Base-by-base conservation (phyloP, 108 stramenopile genomes). In the Nannochloropsis oceanica region DNA sequence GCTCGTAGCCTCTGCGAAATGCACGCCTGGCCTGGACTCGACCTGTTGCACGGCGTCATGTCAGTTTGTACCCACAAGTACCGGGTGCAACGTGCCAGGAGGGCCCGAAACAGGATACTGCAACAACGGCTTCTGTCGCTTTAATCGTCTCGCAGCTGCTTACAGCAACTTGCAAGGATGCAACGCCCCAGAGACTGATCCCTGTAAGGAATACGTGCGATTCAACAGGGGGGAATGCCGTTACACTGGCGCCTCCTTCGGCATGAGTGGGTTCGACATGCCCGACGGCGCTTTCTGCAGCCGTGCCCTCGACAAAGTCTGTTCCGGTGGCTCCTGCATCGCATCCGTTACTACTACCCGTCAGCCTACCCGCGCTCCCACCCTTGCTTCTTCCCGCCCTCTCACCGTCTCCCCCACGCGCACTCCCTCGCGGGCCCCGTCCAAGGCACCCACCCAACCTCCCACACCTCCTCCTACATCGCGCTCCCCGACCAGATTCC, bases 1-100 rank as follows among this genome's bases (percentile, higher is more conserved):
- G 46, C 83, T 87, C 25, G 87, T 81, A 12, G 22, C 79, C 8
- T 44, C 83, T 14, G 87, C 87, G 44, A 87, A 43, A 80, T 87
- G 87, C 79, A 73, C 59, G 0, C 59, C 59, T 0, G 59, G 59
- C 59, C 59, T 73, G 59, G 59, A 73, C 59, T n/a, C 59, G 22
- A n/a, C 59, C 59, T 73, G 59, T n/a, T 73, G 59, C 59, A 73
- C 59, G 22, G 59, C 59, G 59, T 18, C 18, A 7, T 73, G 59
- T n/a, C 18, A 73, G 59, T 73, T 73, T n/a, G 18, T 73, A 10
- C 59, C 59, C 9, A 73, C 59, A 5, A 73, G 1, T n/a, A 73
- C 59, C 18, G 59, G 59, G n/a, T 73, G 59, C 59, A 73, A 73
- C n/a, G 59, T 73, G 0, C 59, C 59, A 18, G 59, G 59, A n/a